These are phyloP conservation scores for Lecanosticta acicola DNA, from an alignment of 2,329 filamentous ascomycete genomes.

Conservation along the genomic window DNA sequence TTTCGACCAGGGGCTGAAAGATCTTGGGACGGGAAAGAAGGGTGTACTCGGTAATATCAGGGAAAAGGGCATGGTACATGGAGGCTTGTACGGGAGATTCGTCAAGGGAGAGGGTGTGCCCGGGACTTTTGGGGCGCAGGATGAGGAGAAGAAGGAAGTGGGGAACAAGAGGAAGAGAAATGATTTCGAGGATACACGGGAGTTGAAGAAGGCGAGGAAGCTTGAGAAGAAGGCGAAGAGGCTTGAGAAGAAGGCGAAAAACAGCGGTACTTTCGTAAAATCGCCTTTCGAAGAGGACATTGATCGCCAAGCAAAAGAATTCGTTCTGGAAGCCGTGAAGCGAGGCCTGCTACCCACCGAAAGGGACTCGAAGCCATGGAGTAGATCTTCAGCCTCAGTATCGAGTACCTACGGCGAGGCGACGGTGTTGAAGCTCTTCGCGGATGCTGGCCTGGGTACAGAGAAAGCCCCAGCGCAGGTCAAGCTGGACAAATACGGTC, in stretches of 20 bases:
- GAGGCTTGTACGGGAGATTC: conserved; percentile 75
- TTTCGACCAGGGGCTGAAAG: conserved; percentile 84
- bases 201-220: background rate
- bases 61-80: conserved; percentile 43
- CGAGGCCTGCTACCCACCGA: background rate
- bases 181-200: conserved; percentile 1
- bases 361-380: background rate
- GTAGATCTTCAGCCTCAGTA: background rate
- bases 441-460: conserved; percentile 4
- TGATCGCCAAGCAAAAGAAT: background rate
- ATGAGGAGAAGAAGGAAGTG: conserved; percentile 9
- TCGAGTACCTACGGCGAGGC: too few species aligned
- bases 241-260: conserved; percentile 15
- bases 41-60: conserved; percentile 47
- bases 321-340: conserved; percentile 2
- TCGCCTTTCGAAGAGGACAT: background rate
- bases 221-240: conserved; percentile 8
- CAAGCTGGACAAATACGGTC: conserved; percentile 14
- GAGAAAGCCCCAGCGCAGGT: background rate
- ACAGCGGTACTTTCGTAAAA: background rate
- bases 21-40: conserved; percentile 58
- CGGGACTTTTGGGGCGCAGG: conserved; percentile 54
- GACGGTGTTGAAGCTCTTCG: conserved; percentile 7
- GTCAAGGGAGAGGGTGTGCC: conserved; percentile 72
- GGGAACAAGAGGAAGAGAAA: conserved; percentile 4